Percentiles rank a stretch among this genome's conserved stretches.
These are phyloP conservation scores for Skeletonema tropicum DNA, from an alignment of 108 stramenopile species.

Conservation along the genomic window DNA sequence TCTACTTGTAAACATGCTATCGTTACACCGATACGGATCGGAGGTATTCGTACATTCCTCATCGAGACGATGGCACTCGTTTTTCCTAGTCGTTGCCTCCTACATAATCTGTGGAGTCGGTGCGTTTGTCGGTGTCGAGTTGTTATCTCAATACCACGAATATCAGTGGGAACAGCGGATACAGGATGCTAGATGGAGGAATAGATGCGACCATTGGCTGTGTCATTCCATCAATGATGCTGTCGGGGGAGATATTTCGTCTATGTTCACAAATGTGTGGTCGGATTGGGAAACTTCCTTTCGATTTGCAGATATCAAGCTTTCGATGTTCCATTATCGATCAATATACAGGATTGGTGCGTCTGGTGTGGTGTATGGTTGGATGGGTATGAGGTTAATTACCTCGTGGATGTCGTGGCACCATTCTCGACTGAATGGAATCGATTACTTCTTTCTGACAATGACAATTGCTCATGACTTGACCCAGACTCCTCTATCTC, in stretches of 20 bases:
- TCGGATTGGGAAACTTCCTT: slow-evolving; percentile 25
- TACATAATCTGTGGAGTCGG: slow-evolving; percentile 29
- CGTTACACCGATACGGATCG: slow-evolving; percentile 30
- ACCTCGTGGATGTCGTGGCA: slow-evolving; percentile 31
- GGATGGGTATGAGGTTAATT: slow-evolving; percentile 45
- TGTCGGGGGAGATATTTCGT: slow-evolving; percentile 31
- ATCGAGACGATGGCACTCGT: slow-evolving; percentile 24
- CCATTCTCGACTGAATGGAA: slow-evolving; percentile 35
- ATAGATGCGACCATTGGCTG: slow-evolving; percentile 33
- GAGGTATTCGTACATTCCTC: slow-evolving; percentile 36
- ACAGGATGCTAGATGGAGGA: slow-evolving; percentile 17
- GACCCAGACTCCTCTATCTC: slow-evolving; percentile 17
- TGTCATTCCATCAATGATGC: slow-evolving; percentile 33
- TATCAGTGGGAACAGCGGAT: slow-evolving; percentile 28
- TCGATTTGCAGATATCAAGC: slow-evolving; percentile 26
- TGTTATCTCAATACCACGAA: slow-evolving; percentile 33
- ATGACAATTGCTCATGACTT: slow-evolving; percentile 40
- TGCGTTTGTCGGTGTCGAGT: slow-evolving; percentile 28
- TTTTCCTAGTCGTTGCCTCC: slow-evolving; percentile 17
- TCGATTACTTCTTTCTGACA: slow-evolving; percentile 36
- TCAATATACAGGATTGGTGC: slow-evolving; percentile 38
- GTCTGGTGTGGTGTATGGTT: slow-evolving; percentile 43
- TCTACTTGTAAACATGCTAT: slow-evolving; percentile 40
- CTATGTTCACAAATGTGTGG: slow-evolving; percentile 37
- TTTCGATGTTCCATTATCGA: slow-evolving; percentile 24